These are phyloP conservation scores for Baudoinia panamericana DNA, from an alignment of 495 filamentous ascomycete genomes.

Conservation along the genomic window DNA sequence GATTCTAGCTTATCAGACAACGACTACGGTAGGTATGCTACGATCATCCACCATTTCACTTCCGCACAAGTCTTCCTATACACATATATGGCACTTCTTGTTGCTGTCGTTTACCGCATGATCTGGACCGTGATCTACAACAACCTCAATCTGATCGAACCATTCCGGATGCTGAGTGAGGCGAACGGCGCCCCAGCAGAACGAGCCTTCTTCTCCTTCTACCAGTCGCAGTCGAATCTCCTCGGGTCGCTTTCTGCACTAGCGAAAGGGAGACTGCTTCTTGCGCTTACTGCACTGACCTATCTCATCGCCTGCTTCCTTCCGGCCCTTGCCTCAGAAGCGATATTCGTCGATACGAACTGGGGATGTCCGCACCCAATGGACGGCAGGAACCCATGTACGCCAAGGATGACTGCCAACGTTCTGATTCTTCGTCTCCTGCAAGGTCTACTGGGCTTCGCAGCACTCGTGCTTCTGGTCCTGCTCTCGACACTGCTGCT, in stretches of 20 bases:
- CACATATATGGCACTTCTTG: slow-evolving; percentile 9
- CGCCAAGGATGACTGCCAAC: slow-evolving; percentile 2
- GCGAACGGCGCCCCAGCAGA: slow-evolving; percentile 9
- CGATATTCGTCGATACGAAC: slow-evolving; percentile 9
- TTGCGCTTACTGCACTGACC: neutral
- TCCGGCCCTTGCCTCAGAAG: slow-evolving; percentile 12
- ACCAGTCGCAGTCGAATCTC: slow-evolving; percentile 12
- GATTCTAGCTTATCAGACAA: neutral
- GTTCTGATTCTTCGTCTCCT: slow-evolving; percentile 1
- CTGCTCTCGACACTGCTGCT: neutral
- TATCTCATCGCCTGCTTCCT: slow-evolving; percentile 4
- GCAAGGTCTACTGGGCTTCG: slow-evolving; percentile 5
- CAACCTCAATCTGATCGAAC: slow-evolving; percentile 9
- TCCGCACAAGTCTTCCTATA: slow-evolving; percentile 6
- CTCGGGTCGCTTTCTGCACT: slow-evolving; percentile 2
- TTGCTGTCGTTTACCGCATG: slow-evolving; percentile 13
- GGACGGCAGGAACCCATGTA: slow-evolving; percentile 7
- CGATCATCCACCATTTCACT: neutral
- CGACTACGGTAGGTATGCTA: neutral
- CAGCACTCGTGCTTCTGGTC: slow-evolving; percentile 1
- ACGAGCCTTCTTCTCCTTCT: slow-evolving; percentile 12
- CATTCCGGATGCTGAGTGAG: slow-evolving; percentile 9
- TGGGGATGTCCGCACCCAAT: slow-evolving; percentile 6
- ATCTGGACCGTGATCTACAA: slow-evolving; percentile 8
- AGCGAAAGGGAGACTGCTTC: slow-evolving; percentile 1